phyloP scores from a whole-genome alignment of 345 rosid species.

The Moricandia arvensis region DNA sequence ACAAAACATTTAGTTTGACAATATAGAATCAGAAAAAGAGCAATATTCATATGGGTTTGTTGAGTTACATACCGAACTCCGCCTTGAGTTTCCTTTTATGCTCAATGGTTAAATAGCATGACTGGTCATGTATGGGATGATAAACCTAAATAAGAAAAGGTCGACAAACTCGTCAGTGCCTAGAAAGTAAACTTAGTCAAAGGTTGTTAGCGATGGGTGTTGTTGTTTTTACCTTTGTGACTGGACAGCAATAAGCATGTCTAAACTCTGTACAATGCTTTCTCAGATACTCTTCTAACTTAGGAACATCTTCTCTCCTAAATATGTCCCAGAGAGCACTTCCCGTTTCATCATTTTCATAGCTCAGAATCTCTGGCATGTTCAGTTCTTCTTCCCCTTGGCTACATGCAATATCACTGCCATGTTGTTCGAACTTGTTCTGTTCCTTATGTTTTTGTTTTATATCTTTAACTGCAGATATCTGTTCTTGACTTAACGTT shows the following conservation, averaged over 20 bases:
- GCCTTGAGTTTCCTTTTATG: slow-evolving; percentile 76
- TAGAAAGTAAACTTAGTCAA: neutral
- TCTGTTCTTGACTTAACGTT: slow-evolving; percentile 51
- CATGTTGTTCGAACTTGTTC: slow-evolving; percentile 48
- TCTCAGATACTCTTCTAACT: slow-evolving; percentile 64
- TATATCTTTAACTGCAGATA: slow-evolving; percentile 44
- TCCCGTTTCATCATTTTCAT: slow-evolving; percentile 33
- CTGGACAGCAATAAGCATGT: slow-evolving; percentile 63
- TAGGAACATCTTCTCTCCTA: slow-evolving; percentile 81
- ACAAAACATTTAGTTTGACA: neutral
- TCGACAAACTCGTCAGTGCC: neutral
- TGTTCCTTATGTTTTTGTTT: slow-evolving; percentile 62
- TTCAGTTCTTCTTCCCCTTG: slow-evolving; percentile 18
- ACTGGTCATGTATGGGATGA: slow-evolving; percentile 89
- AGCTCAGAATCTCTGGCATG: slow-evolving; percentile 7
- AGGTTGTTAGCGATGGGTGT: neutral
- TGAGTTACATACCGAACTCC: slow-evolving; percentile 55
- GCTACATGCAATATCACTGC: neutral
- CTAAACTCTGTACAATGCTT: slow-evolving; percentile 73
- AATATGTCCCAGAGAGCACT: slow-evolving; percentile 95
- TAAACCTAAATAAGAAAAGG: slow-evolving; percentile 43
- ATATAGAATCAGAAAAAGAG: neutral
- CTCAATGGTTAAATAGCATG: slow-evolving; percentile 63
- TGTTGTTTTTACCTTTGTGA: slow-evolving; percentile 52
- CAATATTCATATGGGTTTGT: neutral